Evolutionary conservation across 2,329 filamentous ascomycete species (phyloP).

Genomic region (Lojkania enalia): DNA sequence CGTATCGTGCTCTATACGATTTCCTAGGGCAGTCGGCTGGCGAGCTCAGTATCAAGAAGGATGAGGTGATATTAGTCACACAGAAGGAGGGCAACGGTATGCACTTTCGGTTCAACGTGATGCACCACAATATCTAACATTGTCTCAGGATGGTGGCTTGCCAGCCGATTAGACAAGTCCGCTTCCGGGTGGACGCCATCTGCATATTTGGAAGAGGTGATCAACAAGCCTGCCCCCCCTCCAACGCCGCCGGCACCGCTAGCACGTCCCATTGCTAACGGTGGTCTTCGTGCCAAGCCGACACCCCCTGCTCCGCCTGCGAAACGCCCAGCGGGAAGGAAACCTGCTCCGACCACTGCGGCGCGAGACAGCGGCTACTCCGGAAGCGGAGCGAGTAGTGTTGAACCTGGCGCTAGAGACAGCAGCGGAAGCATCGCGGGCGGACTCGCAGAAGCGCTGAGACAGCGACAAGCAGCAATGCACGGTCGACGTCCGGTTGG

Average conservation of each 20-base stretch:
- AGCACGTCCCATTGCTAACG: slow-evolving; percentile 60
- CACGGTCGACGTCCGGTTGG: slow-evolving; percentile 42
- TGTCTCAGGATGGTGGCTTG: slow-evolving; percentile 87
- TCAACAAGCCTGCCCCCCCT: slow-evolving; percentile 58
- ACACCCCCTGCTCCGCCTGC: slow-evolving; percentile 76
- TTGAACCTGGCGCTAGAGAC: slow-evolving; percentile 44
- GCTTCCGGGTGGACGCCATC: slow-evolving; percentile 93
- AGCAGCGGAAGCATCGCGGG: slow-evolving; percentile 51
- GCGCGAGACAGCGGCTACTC: slow-evolving; percentile 67
- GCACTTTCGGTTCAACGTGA: slow-evolving; percentile 33
- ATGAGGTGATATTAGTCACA: slow-evolving; percentile 84
- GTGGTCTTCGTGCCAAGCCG: slow-evolving; percentile 62
- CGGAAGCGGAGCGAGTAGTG: slow-evolving; percentile 43
- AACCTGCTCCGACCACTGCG: slow-evolving; percentile 67
- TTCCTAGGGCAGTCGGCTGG: slow-evolving; percentile 84
- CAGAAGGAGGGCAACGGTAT: slow-evolving; percentile 94
- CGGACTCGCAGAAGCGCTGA: slow-evolving; percentile 54
- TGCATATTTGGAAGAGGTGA: slow-evolving; percentile 88
- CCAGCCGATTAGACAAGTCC: slow-evolving; percentile 67
- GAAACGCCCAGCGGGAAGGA: slow-evolving; percentile 76
- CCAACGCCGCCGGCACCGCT: slow-evolving; percentile 54
- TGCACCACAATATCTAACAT: slow-evolving; percentile 22
- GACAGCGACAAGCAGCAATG: slow-evolving; percentile 55
- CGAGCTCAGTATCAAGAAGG: slow-evolving; percentile 78
- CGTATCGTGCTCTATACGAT: slow-evolving; percentile 89